Evolutionary conservation across 306 rosid genomes (phyloP).

Genomic region (Purshia tridentata): DNA sequence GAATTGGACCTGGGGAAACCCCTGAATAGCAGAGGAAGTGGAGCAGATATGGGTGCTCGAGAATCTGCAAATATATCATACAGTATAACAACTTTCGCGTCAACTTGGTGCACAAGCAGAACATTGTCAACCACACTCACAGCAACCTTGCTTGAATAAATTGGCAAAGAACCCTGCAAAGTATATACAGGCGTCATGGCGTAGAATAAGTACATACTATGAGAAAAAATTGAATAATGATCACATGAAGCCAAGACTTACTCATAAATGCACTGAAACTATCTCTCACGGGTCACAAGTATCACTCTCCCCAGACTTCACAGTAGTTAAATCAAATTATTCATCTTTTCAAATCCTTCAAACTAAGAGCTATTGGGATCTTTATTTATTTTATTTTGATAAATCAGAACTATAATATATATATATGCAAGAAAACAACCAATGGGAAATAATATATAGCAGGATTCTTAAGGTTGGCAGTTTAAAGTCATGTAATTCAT

Average conservation of each 20-base stretch:
- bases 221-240: conserved; percentile 19
- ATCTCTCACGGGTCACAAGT: conserved; percentile 2
- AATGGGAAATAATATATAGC: not conserved
- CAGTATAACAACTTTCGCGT: conserved; percentile 92
- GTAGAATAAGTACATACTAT: conserved; percentile 14
- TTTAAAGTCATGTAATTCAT: not conserved
- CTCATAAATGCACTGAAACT: not conserved
- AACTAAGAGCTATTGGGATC: not conserved
- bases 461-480: not conserved
- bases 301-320: not conserved
- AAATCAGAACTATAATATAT: not conserved
- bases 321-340: not conserved
- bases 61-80: conserved; percentile 87
- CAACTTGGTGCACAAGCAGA: conserved; percentile 91
- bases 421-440: not conserved
- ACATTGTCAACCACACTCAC: conserved; percentile 93
- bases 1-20: conserved; percentile 65
- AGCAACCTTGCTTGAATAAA: conserved; percentile 84
- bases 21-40: conserved; percentile 86
- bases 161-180: conserved; percentile 94
- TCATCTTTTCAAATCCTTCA: not conserved
- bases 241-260: conserved; percentile 19
- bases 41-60: conserved; percentile 93
- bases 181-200: conserved; percentile 28
- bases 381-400: not conserved